Conservation (phyloP, 805 yeast species). For the Myxozyma kluyveri region DNA sequence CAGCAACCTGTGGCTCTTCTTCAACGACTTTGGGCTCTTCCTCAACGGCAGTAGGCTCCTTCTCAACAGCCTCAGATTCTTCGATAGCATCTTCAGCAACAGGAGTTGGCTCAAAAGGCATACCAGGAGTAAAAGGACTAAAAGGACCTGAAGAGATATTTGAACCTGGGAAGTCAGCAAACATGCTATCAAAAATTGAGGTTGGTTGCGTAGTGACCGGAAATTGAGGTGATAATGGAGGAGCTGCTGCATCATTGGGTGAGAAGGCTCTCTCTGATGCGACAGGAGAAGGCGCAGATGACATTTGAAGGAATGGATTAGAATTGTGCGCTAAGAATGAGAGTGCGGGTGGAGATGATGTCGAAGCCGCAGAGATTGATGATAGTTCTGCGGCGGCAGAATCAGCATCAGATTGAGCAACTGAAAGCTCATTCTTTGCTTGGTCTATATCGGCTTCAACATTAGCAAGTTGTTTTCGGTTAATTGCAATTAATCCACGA, state of each 20-base stretch:
- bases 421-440: constrained; percentile 44
- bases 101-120: not conserved
- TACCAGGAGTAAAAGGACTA: not conserved
- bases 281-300: constrained; percentile 33
- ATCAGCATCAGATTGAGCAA: constrained; percentile 28
- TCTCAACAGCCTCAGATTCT: not conserved
- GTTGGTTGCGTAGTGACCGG: constrained; percentile 17
- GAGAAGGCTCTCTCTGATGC: constrained; percentile 2
- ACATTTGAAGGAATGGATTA: constrained; percentile 20
- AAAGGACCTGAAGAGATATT: not conserved
- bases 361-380: constrained; percentile 14
- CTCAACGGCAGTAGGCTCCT: no score
- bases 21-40: no score
- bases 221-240: not conserved
- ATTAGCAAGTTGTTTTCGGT: constrained; percentile 66
- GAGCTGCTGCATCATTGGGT: constrained; percentile 31
- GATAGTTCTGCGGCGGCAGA: constrained; percentile 17
- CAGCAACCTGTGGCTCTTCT: not conserved
- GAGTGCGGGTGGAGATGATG: not conserved
- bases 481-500: constrained; percentile 60
- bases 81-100: not conserved
- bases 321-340: not conserved
- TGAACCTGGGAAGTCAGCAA: constrained; percentile 10
- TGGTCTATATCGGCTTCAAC: constrained; percentile 51
- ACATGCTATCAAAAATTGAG: constrained; percentile 19